Percentiles rank a stretch among this genome's conserved stretches.
phyloP scores from a whole-genome alignment of 2,329 filamentous ascomycete species.

The Achaetomium macrosporum region DNA sequence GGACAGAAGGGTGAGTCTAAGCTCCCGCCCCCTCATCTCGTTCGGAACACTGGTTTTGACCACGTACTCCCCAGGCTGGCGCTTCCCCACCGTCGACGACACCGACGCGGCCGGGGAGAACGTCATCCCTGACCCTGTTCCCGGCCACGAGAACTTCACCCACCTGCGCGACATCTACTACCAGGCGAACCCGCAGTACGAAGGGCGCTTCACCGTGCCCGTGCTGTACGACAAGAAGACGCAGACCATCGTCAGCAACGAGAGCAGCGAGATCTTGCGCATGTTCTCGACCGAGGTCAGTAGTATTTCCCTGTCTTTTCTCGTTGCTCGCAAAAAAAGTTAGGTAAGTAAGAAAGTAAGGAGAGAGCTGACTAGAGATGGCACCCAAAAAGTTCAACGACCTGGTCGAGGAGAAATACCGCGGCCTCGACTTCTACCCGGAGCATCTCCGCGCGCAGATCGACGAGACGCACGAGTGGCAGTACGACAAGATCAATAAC shows the following conservation, averaged over 20 bases:
- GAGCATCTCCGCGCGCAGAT: conserved; percentile 58
- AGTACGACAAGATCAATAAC: conserved; percentile 67
- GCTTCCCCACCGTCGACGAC: conserved; percentile 64
- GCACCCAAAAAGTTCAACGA: no score
- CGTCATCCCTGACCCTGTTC: conserved; percentile 61
- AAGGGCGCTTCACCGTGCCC: conserved; percentile 80
- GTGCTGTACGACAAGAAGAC: conserved; percentile 75
- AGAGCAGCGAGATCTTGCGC: conserved; percentile 86
- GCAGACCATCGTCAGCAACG: conserved; percentile 79
- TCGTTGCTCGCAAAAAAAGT: no score
- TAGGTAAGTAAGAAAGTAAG: no score
- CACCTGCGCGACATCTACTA: conserved; percentile 79
- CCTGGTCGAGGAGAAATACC: conserved; percentile 54
- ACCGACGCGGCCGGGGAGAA: conserved; percentile 51
- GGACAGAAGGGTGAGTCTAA: conserved; percentile 43
- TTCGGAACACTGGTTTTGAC: background rate
- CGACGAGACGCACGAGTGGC: conserved; percentile 74
- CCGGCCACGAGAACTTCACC: conserved; percentile 62
- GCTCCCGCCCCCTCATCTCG: background rate
- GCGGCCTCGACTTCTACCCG: conserved; percentile 62
- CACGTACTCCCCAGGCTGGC: conserved; percentile 58
- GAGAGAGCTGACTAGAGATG: no score
- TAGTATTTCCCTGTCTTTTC: no score
- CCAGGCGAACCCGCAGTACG: conserved; percentile 62
- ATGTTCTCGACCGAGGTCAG: conserved; percentile 73